Evolutionary conservation across 768 basidiomycete species (phyloP).

Genomic region (Hemileccinum impolitum): DNA sequence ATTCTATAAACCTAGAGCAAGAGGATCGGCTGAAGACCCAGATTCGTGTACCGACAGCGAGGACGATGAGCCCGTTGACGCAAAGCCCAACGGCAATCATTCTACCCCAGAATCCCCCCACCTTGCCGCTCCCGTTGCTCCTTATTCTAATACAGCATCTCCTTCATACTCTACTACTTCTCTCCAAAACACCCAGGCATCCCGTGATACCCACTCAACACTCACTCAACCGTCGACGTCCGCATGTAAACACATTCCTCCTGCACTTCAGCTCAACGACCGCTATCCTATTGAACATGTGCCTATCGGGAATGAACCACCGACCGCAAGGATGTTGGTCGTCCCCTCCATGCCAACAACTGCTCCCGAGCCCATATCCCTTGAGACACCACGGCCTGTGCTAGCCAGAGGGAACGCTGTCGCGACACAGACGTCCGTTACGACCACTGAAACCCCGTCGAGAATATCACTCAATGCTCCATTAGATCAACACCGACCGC

Average conservation of each 20-base stretch:
- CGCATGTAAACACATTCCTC: conserved; percentile 20
- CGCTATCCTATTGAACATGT: conserved; percentile 19
- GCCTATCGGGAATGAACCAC: conserved; percentile 7
- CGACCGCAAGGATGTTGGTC: conserved; percentile 40
- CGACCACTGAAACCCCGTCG: conserved; percentile 17
- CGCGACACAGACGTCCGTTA: conserved; percentile 7
- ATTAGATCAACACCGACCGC: conserved; percentile 16
- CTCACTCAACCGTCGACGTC: conserved; percentile 8
- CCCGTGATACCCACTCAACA: conserved; percentile 23
- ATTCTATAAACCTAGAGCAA: conserved; percentile 38
- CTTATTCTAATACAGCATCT: conserved; percentile 8
- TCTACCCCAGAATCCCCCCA: conserved; percentile 21
- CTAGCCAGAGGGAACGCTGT: conserved; percentile 9
- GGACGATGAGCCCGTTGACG: conserved; percentile 25
- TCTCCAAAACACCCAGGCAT: conserved; percentile 31
- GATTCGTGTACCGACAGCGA: conserved; percentile 35
- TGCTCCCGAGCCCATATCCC: conserved; percentile 37
- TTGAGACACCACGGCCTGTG: conserved; percentile 17
- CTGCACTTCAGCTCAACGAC: conserved; percentile 30
- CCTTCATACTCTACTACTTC: conserved; percentile 38
- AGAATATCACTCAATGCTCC: conserved; percentile 32
- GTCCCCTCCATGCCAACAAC: conserved; percentile 58
- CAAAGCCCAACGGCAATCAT: conserved; percentile 19
- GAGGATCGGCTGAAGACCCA: conserved; percentile 16
- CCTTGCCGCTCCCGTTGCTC: conserved; percentile 7